Percentiles rank a stretch among this genome's conserved stretches.
Evolutionary conservation across 2,329 filamentous ascomycete genomes (phyloP).

Genomic region (Alternaria sp.): DNA sequence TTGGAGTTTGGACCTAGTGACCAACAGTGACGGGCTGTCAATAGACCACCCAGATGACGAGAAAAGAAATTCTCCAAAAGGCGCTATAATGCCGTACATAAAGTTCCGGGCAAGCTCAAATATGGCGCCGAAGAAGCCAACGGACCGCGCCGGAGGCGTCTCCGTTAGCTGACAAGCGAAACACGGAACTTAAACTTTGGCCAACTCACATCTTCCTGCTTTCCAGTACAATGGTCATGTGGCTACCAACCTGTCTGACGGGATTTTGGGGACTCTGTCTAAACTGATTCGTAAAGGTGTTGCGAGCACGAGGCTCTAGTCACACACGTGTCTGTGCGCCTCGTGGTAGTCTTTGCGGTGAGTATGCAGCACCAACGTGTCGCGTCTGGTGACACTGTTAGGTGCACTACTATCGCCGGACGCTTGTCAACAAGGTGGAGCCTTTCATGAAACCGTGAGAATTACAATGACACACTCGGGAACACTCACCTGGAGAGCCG

Average conservation of each 20-base stretch:
- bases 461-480: neutral
- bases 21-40: slow-evolving; percentile 1
- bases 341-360: neutral
- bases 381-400: neutral
- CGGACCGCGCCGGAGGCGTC: slow-evolving; percentile 24
- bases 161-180: slow-evolving; percentile 22
- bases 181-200: slow-evolving; percentile 3
- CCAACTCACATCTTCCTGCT: slow-evolving; percentile 4
- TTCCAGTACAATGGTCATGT: slow-evolving; percentile 20
- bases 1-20: slow-evolving; percentile 1
- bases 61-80: neutral
- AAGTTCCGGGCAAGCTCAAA: slow-evolving; percentile 7
- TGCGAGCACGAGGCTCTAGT: neutral
- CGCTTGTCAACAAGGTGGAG: neutral
- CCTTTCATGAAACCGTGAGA: neutral
- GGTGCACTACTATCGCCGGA: neutral
- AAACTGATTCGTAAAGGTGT: neutral
- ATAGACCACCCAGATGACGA: neutral
- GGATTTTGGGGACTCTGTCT: slow-evolving; percentile 2
- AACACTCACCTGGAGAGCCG: neutral
- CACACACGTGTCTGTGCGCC: neutral
- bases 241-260: slow-evolving; percentile 10
- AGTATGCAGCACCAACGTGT: neutral
- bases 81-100: slow-evolving; percentile 7
- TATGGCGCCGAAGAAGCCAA: slow-evolving; percentile 10